A percentile compares a stretch with the other conserved stretches of the same genome.
These are phyloP conservation scores for Auricularia heimuer DNA, from an alignment of 768 basidiomycete genomes.

Conservation along the genomic window DNA sequence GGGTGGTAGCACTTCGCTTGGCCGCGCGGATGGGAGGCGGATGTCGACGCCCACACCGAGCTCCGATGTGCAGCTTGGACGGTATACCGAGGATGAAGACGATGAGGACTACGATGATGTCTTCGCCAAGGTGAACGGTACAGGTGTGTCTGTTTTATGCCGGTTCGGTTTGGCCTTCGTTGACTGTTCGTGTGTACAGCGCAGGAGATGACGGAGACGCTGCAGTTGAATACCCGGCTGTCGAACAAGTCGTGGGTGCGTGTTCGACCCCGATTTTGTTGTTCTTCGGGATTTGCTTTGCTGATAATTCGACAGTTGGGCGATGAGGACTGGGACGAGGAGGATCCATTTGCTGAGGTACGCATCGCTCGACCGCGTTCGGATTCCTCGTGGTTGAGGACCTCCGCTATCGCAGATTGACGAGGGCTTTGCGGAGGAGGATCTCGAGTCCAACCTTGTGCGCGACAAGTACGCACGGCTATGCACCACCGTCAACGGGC, in stretches of 20 bases:
- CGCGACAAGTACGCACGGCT: conserved; percentile 90
- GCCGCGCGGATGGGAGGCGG: conserved; percentile 23
- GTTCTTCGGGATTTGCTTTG: neutral
- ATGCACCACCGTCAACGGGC: conserved; percentile 67
- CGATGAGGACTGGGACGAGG: conserved; percentile 79
- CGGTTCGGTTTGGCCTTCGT: conserved; percentile 3
- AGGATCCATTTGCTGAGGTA: conserved; percentile 95
- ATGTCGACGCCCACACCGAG: conserved; percentile 14
- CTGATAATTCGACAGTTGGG: conserved; percentile 39
- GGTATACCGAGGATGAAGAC: conserved; percentile 74
- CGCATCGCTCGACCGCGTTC: neutral
- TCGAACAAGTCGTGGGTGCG: conserved; percentile 87
- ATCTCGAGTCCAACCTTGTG: conserved; percentile 83
- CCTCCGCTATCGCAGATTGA: conserved; percentile 52
- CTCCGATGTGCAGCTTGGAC: conserved; percentile 59
- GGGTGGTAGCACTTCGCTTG: conserved; percentile 24
- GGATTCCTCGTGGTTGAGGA: conserved; percentile 5
- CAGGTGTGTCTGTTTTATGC: conserved; percentile 23
- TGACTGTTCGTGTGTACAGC: conserved; percentile 25
- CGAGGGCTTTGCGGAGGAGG: conserved; percentile 85
- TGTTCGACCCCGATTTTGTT: neutral
- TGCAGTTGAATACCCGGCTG: conserved; percentile 77
- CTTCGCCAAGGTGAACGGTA: conserved; percentile 68
- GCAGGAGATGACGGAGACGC: conserved; percentile 57
- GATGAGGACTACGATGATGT: conserved; percentile 94